phyloP scores from a whole-genome alignment of 495 filamentous ascomycete species.

The Cudoniella acicularis region DNA sequence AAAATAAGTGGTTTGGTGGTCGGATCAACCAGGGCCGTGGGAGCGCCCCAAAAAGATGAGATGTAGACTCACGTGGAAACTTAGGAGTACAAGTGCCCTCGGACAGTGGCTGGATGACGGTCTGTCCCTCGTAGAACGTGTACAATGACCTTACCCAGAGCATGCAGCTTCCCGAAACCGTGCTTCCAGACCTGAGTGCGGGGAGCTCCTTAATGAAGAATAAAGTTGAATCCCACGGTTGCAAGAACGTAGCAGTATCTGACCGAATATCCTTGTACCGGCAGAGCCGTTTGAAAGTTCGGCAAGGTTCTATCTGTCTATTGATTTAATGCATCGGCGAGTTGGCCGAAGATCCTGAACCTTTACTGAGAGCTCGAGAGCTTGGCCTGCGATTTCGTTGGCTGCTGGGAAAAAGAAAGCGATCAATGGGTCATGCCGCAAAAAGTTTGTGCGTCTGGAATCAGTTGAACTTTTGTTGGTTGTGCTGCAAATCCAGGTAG shows the following conservation, averaged over 20 bases:
- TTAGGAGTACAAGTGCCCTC: neutral
- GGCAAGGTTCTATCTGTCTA: slow-evolving; percentile 1
- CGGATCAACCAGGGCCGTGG: neutral
- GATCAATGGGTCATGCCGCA: neutral
- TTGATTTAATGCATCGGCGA: slow-evolving; percentile 6
- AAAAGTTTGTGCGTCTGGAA: neutral
- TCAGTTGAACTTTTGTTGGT: slow-evolving; percentile 4
- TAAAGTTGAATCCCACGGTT: slow-evolving; percentile 3
- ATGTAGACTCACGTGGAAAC: slow-evolving; percentile 3
- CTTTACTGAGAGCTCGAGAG: neutral
- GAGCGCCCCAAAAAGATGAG: neutral
- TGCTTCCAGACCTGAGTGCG: neutral
- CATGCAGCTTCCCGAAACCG: slow-evolving; percentile 6
- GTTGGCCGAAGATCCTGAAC: neutral
- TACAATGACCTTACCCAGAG: slow-evolving; percentile 6
- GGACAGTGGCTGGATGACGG: neutral
- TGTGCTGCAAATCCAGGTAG: slow-evolving; percentile 1
- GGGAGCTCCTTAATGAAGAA: neutral
- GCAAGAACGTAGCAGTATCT: slow-evolving; percentile 13
- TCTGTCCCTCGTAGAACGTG: neutral
- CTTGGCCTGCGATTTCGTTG: neutral
- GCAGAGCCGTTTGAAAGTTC: slow-evolving; percentile 8
- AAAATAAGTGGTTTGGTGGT: slow-evolving; percentile 6
- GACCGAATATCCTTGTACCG: slow-evolving; percentile 11
- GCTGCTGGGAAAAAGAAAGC: neutral